These are phyloP conservation scores for Lentinula lateritia DNA, from an alignment of 768 basidiomycete genomes.

Conservation along the genomic window DNA sequence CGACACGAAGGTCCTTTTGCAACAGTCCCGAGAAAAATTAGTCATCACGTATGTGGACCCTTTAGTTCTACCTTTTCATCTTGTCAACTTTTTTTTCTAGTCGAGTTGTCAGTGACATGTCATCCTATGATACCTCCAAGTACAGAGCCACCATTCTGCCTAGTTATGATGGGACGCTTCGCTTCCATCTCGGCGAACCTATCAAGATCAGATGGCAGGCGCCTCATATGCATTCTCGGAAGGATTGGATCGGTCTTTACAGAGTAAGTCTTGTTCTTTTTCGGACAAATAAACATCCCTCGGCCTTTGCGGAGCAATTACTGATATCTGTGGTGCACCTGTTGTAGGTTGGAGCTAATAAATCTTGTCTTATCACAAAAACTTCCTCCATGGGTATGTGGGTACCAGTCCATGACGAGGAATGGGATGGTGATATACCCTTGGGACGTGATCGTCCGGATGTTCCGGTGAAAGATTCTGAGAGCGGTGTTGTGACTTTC, in stretches of 20 bases:
- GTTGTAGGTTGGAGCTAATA: slow-evolving; percentile 78
- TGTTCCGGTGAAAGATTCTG: slow-evolving; percentile 29
- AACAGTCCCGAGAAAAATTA: slow-evolving; percentile 85
- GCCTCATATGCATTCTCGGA: slow-evolving; percentile 77
- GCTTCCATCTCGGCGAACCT: slow-evolving; percentile 88
- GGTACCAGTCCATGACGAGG: slow-evolving; percentile 86
- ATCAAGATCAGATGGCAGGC: slow-evolving; percentile 86
- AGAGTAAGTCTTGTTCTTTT: slow-evolving; percentile 36
- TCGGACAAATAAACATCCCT: no score
- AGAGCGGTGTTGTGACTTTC: slow-evolving; percentile 68
- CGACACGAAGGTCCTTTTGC: slow-evolving; percentile 86
- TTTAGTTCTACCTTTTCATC: not conserved
- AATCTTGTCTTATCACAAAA: slow-evolving; percentile 75
- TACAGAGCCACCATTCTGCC: slow-evolving; percentile 67
- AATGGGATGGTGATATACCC: slow-evolving; percentile 88
- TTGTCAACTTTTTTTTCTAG: slow-evolving; percentile 27
- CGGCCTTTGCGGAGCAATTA: not conserved
- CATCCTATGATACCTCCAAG: slow-evolving; percentile 71
- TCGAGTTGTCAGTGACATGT: slow-evolving; percentile 78
- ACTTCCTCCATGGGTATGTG: slow-evolving; percentile 86
- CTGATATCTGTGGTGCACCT: not conserved
- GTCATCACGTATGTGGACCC: slow-evolving; percentile 74
- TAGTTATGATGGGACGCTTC: slow-evolving; percentile 41
- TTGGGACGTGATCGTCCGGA: slow-evolving; percentile 35
- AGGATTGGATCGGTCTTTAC: slow-evolving; percentile 96